Conservation (phyloP, 2,329 filamentous ascomycete genomes). For the Penicillium occitanis region DNA sequence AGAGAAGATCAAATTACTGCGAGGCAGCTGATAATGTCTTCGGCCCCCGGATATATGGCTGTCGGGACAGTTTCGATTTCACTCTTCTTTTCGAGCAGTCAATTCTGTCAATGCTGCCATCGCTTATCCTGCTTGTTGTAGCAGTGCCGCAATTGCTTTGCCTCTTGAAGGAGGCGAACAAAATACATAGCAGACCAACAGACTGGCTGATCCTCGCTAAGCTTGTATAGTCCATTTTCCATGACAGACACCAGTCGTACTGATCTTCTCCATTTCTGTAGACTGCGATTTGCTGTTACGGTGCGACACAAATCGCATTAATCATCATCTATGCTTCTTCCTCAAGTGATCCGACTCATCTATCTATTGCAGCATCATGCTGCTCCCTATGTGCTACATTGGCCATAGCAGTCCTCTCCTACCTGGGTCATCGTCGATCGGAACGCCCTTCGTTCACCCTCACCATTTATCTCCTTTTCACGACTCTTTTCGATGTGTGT, state of each 20-base stretch:
- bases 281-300: conserved; percentile 11
- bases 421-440: conserved; percentile 28
- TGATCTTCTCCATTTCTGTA: conserved; percentile 8
- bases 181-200: conserved; percentile 7
- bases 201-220: conserved; percentile 11
- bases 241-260: not conserved
- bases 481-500: conserved; percentile 44
- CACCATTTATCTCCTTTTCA: conserved; percentile 43
- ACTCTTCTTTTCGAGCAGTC: conserved; percentile 36
- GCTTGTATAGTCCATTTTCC: conserved; percentile 1
- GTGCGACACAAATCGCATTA: conserved; percentile 8
- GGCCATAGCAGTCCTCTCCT: conserved; percentile 11
- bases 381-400: conserved; percentile 11
- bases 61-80: conserved; percentile 31
- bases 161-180: conserved; percentile 7
- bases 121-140: conserved; percentile 24
- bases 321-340: conserved; percentile 9
- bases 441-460: conserved; percentile 30
- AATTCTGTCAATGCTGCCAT: conserved; percentile 30
- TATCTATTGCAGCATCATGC: conserved; percentile 14
- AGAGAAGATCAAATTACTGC: conserved; percentile 11
- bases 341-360: conserved; percentile 2
- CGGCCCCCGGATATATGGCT: conserved; percentile 16
- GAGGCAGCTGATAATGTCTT: conserved; percentile 15
- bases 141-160: conserved; percentile 21